Evolutionary conservation across 2,329 filamentous ascomycete species (phyloP).

Genomic region (Aureobasidium sp.): DNA sequence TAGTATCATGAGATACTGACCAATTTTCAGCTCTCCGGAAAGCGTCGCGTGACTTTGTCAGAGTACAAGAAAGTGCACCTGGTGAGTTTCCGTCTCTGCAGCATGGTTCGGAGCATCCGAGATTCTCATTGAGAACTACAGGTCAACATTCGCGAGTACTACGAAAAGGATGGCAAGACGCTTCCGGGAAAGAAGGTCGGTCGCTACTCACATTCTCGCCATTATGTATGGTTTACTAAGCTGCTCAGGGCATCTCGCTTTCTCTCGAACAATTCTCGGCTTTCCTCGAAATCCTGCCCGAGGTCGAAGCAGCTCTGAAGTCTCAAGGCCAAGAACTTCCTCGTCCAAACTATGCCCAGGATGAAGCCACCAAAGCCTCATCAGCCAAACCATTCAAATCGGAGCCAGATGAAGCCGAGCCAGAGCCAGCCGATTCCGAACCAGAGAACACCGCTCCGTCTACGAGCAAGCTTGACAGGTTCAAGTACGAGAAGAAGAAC

Average conservation of each 20-base stretch:
- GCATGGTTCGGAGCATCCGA: too few relatives aligned
- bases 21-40: conserved; percentile 53
- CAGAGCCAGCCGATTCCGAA: conserved; percentile 16
- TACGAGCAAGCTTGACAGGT: conserved; percentile 23
- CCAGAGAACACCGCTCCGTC: neutral
- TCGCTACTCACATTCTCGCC: neutral
- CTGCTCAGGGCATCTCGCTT: conserved; percentile 42
- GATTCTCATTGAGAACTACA: neutral
- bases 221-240: neutral
- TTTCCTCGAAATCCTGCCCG: conserved; percentile 44
- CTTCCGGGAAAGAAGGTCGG: conserved; percentile 81
- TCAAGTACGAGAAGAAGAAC: conserved; percentile 34
- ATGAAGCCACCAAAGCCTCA: neutral
- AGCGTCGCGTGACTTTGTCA: conserved; percentile 67
- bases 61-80: conserved; percentile 51
- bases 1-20: conserved; percentile 2
- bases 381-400: conserved; percentile 14
- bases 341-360: conserved; percentile 38
- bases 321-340: conserved; percentile 40
- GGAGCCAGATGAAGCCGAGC: conserved; percentile 19
- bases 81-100: neutral
- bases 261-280: conserved; percentile 45
- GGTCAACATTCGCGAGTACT: conserved; percentile 74
- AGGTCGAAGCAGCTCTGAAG: conserved; percentile 43
- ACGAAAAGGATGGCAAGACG: conserved; percentile 68